Conservation (phyloP, 2,329 filamentous ascomycete genomes). For the Fusarium nelsonii region DNA sequence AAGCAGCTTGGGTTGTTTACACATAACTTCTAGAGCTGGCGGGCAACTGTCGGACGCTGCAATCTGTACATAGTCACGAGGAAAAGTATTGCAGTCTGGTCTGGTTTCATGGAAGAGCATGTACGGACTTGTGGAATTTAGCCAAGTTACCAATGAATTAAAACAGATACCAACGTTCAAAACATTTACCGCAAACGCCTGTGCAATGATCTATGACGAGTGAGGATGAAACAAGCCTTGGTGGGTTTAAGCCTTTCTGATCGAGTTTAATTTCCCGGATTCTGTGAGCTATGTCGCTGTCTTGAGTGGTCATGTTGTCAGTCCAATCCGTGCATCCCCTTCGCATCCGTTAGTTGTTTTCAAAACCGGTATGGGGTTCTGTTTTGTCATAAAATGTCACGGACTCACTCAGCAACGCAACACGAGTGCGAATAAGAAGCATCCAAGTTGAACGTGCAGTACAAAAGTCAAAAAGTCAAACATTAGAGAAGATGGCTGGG, state of each 20-base stretch:
- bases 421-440: constrained; percentile 25
- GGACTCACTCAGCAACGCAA: neutral
- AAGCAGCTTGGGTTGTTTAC: constrained; percentile 17
- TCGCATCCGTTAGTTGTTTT: neutral
- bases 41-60: constrained; percentile 34
- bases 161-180: constrained; percentile 32
- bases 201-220: constrained; percentile 26
- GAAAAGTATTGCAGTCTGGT: constrained; percentile 30
- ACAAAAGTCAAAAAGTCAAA: neutral
- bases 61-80: constrained; percentile 40
- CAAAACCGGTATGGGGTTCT: neutral
- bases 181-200: neutral
- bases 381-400: constrained; percentile 15
- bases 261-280: constrained; percentile 19
- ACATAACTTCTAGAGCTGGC: constrained; percentile 43
- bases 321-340: neutral
- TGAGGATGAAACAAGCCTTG: constrained; percentile 20
- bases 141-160: constrained; percentile 31
- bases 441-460: neutral
- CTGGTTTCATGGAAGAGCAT: constrained; percentile 16
- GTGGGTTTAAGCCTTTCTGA: constrained; percentile 19
- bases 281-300: constrained; percentile 19
- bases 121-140: constrained; percentile 21
- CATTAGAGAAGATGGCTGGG: neutral
- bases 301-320: constrained; percentile 1